Evolutionary conservation across 2,329 filamentous ascomycete genomes (phyloP).

Genomic region (Monosporascus cannonballus): DNA sequence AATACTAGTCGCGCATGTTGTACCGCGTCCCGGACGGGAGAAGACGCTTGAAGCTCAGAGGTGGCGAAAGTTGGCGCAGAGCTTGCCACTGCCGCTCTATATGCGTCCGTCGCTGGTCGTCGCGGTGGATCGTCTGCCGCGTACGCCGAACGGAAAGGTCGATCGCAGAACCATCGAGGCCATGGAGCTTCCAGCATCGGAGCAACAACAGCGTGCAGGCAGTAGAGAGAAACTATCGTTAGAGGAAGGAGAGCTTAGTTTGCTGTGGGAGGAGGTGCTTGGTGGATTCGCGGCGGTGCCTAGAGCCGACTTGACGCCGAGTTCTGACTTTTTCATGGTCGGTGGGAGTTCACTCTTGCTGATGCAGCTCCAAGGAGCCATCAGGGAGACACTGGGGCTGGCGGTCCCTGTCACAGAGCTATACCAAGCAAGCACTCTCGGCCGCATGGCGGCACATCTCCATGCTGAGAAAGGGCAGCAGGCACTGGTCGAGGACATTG

Average conservation of each 20-base stretch:
- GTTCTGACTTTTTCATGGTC: neutral
- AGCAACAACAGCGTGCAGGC: neutral
- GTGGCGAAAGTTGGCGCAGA: slow-evolving; percentile 4
- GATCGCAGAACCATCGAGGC: slow-evolving; percentile 22
- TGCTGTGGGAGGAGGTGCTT: slow-evolving; percentile 1
- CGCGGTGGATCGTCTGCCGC: slow-evolving; percentile 20
- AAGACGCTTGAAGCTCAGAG: neutral
- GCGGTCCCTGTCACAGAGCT: neutral
- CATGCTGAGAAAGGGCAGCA: no score
- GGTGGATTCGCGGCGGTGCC: slow-evolving; percentile 13
- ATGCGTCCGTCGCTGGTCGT: slow-evolving; percentile 27
- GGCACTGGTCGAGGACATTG: no score
- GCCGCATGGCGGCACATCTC: neutral
- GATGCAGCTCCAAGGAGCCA: neutral
- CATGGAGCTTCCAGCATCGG: slow-evolving; percentile 14
- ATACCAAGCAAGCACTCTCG: neutral
- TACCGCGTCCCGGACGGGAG: neutral
- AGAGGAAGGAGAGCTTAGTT: neutral
- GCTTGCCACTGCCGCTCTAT: slow-evolving; percentile 25
- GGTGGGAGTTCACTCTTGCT: neutral
- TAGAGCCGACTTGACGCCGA: slow-evolving; percentile 1
- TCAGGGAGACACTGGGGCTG: neutral
- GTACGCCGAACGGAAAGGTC: slow-evolving; percentile 23
- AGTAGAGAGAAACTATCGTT: neutral
- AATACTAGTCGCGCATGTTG: slow-evolving; percentile 3